A percentile compares a stretch with the other conserved stretches of the same genome.
Evolutionary conservation across 805 yeast genomes (phyloP).

Genomic region (Myxozyma udenii): DNA sequence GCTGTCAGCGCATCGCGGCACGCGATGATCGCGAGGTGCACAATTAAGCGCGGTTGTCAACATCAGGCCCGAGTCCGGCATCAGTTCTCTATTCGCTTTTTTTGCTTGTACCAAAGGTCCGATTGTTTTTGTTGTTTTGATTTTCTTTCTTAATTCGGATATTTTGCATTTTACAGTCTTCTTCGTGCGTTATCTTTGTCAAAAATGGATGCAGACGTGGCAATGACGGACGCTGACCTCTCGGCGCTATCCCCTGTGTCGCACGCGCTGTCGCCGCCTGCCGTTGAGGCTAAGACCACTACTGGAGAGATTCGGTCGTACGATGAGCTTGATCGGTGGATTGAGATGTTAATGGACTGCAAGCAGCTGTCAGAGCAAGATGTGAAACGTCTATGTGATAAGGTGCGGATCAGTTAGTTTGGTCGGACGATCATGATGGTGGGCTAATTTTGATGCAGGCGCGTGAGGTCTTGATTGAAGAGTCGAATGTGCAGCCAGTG

Average conservation of each 20-base stretch:
- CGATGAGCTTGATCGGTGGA: constrained; percentile 82
- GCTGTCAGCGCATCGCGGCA: too few relatives aligned
- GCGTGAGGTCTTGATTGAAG: constrained; percentile 72
- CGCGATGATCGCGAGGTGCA: too few relatives aligned
- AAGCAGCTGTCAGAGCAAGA: constrained; percentile 78
- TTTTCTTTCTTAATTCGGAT: not conserved
- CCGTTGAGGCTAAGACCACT: constrained; percentile 8
- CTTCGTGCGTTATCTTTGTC: not conserved
- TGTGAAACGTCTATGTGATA: constrained; percentile 73
- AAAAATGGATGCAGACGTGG: constrained; percentile 24
- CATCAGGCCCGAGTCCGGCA: too few relatives aligned
- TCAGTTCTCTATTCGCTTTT: too few relatives aligned
- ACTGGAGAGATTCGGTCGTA: constrained; percentile 37
- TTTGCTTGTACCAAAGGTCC: not conserved
- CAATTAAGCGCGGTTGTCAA: too few relatives aligned
- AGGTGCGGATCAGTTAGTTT: too few relatives aligned
- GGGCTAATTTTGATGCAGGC: constrained; percentile 37
- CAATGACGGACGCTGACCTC: constrained; percentile 25
- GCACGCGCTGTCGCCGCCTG: constrained; percentile 16
- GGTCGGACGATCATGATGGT: not conserved
- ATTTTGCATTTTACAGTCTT: not conserved
- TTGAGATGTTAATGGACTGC: constrained; percentile 72
- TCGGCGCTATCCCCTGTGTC: constrained; percentile 25
- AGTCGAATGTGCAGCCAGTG: constrained; percentile 92
- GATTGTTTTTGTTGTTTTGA: not conserved